Evolutionary conservation across 345 rosid genomes (phyloP), one percentile per base, ranked within the genome.

Genomic region (Arabidopsis suecica): DNA sequence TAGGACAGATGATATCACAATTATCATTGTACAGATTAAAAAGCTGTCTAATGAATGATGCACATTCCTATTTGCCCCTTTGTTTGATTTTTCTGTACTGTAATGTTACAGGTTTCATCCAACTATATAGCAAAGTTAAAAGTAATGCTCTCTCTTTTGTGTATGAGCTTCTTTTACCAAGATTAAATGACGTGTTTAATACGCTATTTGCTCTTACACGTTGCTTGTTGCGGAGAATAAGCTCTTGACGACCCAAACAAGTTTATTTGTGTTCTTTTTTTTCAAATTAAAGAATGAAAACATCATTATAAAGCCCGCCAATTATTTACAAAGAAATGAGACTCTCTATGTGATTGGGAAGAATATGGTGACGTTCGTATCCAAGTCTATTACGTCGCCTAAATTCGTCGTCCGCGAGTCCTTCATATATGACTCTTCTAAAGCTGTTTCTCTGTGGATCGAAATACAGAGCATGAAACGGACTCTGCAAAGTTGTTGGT

Each of bases 1-100:
- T 75, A 93, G 98, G 63, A 95, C 98, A 22, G 99, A 95, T 87
- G 99, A 95, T 85, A 95, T 95, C 62, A 93, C 99, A 30, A 84
- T 95, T 75, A 88, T 93, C 74, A 83, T 93, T 81, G 99, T 86
- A 62, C 92, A 90, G 73, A 83, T 95, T 38, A 92, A 90, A 79
- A 88, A 82, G 80, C 79, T 86, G 54, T 77, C 80, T 79, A 78
- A 81, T 79, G 96, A 86, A 81, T 76, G 65, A 59, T 36, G 55
- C 60, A 32, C 0, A 7, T 44, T 45, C 55, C 45, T 69, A 25
- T 59, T 5, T 68, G 30, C 72, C 40, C 37, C 74, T 68, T 44
- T 44, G 60, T 60, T 54, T 49, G 38, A 61, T 60, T 48, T 44
- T 60, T 48, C 48, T 76, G 40, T 33, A 75, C 38, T 55, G 33